phyloP scores from a whole-genome alignment of 2,329 filamentous ascomycete species.

The Thelonectria blattea region DNA sequence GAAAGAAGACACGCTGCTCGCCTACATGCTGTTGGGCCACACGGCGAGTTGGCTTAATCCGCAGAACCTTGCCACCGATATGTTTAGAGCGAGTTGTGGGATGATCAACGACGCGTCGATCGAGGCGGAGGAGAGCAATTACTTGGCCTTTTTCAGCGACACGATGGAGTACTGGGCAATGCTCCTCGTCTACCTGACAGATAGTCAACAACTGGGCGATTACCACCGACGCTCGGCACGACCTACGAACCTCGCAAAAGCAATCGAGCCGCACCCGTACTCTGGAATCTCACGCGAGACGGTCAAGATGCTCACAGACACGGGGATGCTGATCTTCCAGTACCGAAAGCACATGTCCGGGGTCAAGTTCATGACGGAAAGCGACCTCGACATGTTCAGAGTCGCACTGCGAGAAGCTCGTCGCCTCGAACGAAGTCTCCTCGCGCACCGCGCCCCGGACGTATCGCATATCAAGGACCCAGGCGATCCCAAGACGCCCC shows the following conservation, averaged over 20 bases:
- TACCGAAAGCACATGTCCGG: conserved; percentile 27
- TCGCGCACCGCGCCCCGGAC: conserved; percentile 15
- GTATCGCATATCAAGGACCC: conserved; percentile 22
- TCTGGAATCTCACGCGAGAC: conserved; percentile 27
- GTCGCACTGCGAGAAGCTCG: conserved; percentile 21
- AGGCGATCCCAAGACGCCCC: conserved; percentile 17
- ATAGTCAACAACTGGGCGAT: conserved; percentile 24
- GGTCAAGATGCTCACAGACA: conserved; percentile 22
- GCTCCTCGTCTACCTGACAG: conserved; percentile 31
- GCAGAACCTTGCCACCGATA: conserved; percentile 26
- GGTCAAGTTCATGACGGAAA: conserved; percentile 26
- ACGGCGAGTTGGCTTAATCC: conserved; percentile 32
- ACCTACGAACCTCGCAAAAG: neutral
- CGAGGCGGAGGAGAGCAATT: neutral
- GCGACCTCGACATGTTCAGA: conserved; percentile 27
- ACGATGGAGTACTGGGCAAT: conserved; percentile 35
- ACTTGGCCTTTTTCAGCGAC: conserved; percentile 25
- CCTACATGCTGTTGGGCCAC: conserved; percentile 26
- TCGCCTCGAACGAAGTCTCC: conserved; percentile 21
- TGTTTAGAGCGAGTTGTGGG: conserved; percentile 20
- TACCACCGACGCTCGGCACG: neutral
- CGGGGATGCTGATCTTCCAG: conserved; percentile 27
- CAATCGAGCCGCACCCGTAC: conserved; percentile 26
- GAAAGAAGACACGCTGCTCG: conserved; percentile 19
- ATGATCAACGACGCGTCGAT: conserved; percentile 9